Base-by-base conservation (phyloP, 1,139 yeast genomes). In the Keqinozyma sinolaborantium region DNA sequence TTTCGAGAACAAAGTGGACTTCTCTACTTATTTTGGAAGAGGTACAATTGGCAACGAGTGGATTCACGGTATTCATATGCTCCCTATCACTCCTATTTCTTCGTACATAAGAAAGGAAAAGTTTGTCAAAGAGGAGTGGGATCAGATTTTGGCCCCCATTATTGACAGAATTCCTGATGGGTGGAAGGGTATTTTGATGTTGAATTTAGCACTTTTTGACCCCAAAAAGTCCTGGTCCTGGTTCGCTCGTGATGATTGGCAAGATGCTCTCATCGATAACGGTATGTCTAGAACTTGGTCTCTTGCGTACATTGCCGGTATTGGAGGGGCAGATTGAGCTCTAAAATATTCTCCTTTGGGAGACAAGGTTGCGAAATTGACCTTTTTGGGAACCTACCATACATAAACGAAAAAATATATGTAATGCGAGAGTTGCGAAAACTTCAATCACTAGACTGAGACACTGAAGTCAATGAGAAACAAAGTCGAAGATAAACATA, bases 251-350 rank as follows among this genome's bases (percentile, higher is more conserved):
- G 35, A 45, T n/a, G 62, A 60, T 32, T 65, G 70, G 70, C 53
- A 63, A 23, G 63, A 57, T 15, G 46, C 56, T 5, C 48, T 53
- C 23, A 64, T 66, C 15, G 73, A 66, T 35, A 62, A 63, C 38
- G 73, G 73, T 6, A 65, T 65, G 72, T 64, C 71, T 0, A 44
- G 69, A 28, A 65, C 73, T 3, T 68, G 73, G 73, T 57, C 69
- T 0, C 55, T 68, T 34, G 64, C 73, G 0, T 67, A 52, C 38
- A 56, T 62, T 28, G 70, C 72, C 2, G 72, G 69, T 4, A 49
- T 64, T 28, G 64, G 62, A 1, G 64, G 63, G 14, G 14, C 30
- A 32, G 16, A 32, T 6, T 23, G 31, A 33, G 16, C 28, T 16
- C 21, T 18, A n/a, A n/a, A n/a, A n/a, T n/a, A n/a, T n/a, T n/a